These are phyloP conservation scores for Eurotiales sp. DNA, from an alignment of 2,329 filamentous ascomycete genomes.

Conservation along the genomic window DNA sequence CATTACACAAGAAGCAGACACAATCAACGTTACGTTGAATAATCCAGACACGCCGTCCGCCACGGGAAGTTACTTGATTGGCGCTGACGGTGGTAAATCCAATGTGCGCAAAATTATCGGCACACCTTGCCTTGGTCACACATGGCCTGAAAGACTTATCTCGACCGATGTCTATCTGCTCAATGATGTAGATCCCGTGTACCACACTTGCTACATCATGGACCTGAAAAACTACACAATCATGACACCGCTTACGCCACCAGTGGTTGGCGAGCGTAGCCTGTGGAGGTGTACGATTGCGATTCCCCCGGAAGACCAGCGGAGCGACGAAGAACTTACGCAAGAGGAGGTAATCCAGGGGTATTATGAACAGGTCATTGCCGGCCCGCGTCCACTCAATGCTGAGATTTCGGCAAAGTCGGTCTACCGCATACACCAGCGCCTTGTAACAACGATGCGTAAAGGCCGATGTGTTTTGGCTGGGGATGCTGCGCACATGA, in stretches of 20 bases:
- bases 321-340: slow-evolving; percentile 53
- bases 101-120: slow-evolving; percentile 49
- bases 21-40: slow-evolving; percentile 35
- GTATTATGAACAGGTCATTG: slow-evolving; percentile 56
- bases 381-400: slow-evolving; percentile 56
- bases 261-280: too few relatives aligned
- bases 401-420: slow-evolving; percentile 57
- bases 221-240: neutral
- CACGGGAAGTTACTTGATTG: slow-evolving; percentile 52
- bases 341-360: slow-evolving; percentile 50
- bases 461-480: slow-evolving; percentile 56
- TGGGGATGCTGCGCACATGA: slow-evolving; percentile 60
- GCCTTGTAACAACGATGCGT: slow-evolving; percentile 56
- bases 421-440: slow-evolving; percentile 61
- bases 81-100: slow-evolving; percentile 49
- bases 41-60: slow-evolving; percentile 4
- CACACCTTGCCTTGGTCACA: slow-evolving; percentile 53
- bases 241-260: too few relatives aligned
- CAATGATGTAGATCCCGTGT: slow-evolving; percentile 48
- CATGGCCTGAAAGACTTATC: slow-evolving; percentile 58
- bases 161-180: slow-evolving; percentile 54
- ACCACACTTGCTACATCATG: slow-evolving; percentile 53
- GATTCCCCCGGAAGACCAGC: slow-evolving; percentile 12
- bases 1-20: slow-evolving; percentile 41
- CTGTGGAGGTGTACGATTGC: too few relatives aligned